Percentiles rank a stretch among this genome's conserved stretches.
Evolutionary conservation across 2,329 filamentous ascomycete genomes (phyloP).

Genomic region (Dactylonectria estremocensis): DNA sequence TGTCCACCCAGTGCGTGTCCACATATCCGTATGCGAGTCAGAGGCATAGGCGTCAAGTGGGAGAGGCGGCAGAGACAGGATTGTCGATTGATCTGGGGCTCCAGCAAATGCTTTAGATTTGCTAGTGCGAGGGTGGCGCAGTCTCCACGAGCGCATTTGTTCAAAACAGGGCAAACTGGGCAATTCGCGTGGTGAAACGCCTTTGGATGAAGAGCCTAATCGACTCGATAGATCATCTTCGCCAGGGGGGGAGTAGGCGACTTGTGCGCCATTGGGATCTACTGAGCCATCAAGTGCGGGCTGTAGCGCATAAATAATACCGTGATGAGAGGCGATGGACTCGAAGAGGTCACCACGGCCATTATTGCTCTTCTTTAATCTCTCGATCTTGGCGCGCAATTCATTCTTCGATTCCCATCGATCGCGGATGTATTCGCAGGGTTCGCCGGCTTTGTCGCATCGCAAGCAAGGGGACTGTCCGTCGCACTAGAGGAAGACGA

Average conservation of each 20-base stretch:
- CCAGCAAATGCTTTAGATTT: not conserved
- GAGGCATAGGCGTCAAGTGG: too few relatives aligned
- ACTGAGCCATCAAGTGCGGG: too few relatives aligned
- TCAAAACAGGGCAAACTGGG: not conserved
- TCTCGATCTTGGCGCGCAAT: too few relatives aligned
- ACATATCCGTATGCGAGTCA: not conserved
- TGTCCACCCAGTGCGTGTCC: slow-evolving; percentile 22
- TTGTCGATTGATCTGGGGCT: not conserved
- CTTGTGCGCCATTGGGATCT: not conserved
- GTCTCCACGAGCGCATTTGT: not conserved
- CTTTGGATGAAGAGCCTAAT: not conserved
- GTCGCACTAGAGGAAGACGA: too few relatives aligned
- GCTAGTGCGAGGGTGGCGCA: not conserved
- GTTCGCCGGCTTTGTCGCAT: too few relatives aligned
- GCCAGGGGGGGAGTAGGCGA: not conserved
- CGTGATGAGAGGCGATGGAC: not conserved
- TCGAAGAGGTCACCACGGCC: not conserved
- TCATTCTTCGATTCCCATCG: too few relatives aligned
- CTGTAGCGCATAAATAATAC: not conserved
- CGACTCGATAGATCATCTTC: too few relatives aligned
- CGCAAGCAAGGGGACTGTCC: too few relatives aligned
- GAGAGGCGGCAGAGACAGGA: not conserved
- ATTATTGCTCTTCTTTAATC: slow-evolving; percentile 32
- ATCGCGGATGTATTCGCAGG: too few relatives aligned
- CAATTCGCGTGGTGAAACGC: not conserved